Evolutionary conservation across 352 stramenopile species (phyloP), one percentile per base, ranked within the genome.

Genomic region (Globisporangium heterothallicum): DNA sequence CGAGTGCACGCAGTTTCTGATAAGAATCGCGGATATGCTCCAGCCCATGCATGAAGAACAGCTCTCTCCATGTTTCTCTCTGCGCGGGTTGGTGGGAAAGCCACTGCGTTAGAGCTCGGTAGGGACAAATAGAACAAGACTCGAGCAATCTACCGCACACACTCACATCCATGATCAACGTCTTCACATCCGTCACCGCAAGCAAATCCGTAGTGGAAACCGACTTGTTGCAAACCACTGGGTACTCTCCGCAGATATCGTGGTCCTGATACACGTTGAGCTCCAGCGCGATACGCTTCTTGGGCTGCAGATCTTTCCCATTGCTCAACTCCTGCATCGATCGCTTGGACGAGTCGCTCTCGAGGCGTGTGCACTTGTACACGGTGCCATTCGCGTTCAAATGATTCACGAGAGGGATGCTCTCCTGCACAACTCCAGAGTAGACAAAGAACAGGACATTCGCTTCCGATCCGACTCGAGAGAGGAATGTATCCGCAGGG

Each of bases 361-460:
- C 67, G n/a, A 82, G 41, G 0, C 64, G 66, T 5, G 63, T 52
- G 53, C 65, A 81, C 45, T 78, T 81, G 47, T 72, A 62, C 10
- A 88, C 68, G 3, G 61, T 73, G 16, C 82, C 82, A 27, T 89
- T 87, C 14, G 70, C 63, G 25, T 85, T 86, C 1, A 88, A 61
- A 18, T 84, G 38, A 32, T 88, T 75, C 19, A 88, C 59, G 38
- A 91, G 77, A 5, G 82, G 79, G 5, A 88, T 61, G 14, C 69
- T 80, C 59, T 92, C 82, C 42, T 92, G 82, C 4, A 92, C 82
- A 24, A 84, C 55, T 3, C 82, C 82, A 10, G 77, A 64, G 59
- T 88, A 92, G 41, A 92, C 86, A 54, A 92, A 91, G 58, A 78
- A 92, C 14, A 92, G 61, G 14, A 74, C 42, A 19, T 87, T 90